Evolutionary conservation across 2,329 filamentous ascomycete species (phyloP).

Genomic region (Colletotrichum spinosum): DNA sequence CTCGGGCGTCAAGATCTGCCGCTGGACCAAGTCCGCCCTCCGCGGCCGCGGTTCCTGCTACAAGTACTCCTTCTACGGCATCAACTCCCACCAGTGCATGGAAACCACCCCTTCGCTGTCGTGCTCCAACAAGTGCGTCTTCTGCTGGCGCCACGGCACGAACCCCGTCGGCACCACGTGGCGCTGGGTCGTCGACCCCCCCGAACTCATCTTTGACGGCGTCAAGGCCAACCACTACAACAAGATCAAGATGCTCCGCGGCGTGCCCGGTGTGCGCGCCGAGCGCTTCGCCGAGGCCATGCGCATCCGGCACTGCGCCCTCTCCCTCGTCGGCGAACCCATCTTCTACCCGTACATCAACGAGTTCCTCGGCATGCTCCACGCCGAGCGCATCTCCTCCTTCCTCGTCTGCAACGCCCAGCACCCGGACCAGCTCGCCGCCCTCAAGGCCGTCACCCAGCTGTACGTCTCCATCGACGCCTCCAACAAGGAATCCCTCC

Average conservation of each 20-base stretch:
- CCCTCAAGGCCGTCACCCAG: slow-evolving; percentile 88
- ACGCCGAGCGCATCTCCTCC: slow-evolving; percentile 87
- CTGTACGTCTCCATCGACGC: slow-evolving; percentile 97
- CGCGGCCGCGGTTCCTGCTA: slow-evolving; percentile 96
- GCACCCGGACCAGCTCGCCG: slow-evolving; percentile 89
- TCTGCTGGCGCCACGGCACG: slow-evolving; percentile 98
- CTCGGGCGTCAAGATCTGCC: slow-evolving; percentile 96
- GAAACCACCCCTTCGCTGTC: slow-evolving; percentile 95
- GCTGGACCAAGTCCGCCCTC: slow-evolving; percentile 97
- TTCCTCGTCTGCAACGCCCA: slow-evolving; percentile 98
- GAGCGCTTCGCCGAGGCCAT: slow-evolving; percentile 94
- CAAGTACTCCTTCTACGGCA: slow-evolving; percentile 98
- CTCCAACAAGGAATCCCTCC: slow-evolving; percentile 86
- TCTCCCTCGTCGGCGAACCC: slow-evolving; percentile 94
- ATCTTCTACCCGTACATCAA: slow-evolving; percentile 99
- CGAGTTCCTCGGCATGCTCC: slow-evolving; percentile 85
- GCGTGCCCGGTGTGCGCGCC: slow-evolving; percentile 90
- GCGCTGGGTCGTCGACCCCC: slow-evolving; percentile 95
- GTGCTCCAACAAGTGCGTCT: slow-evolving; percentile 98
- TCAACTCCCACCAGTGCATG: slow-evolving; percentile 97
- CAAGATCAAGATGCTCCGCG: slow-evolving; percentile 97
- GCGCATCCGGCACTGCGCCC: slow-evolving; percentile 91
- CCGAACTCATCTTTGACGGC: slow-evolving; percentile 88
- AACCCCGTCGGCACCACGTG: slow-evolving; percentile 97
- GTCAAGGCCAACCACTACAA: slow-evolving; percentile 94